phyloP scores from a whole-genome alignment of 768 basidiomycete genomes.

The Leccinum uliginosum region DNA sequence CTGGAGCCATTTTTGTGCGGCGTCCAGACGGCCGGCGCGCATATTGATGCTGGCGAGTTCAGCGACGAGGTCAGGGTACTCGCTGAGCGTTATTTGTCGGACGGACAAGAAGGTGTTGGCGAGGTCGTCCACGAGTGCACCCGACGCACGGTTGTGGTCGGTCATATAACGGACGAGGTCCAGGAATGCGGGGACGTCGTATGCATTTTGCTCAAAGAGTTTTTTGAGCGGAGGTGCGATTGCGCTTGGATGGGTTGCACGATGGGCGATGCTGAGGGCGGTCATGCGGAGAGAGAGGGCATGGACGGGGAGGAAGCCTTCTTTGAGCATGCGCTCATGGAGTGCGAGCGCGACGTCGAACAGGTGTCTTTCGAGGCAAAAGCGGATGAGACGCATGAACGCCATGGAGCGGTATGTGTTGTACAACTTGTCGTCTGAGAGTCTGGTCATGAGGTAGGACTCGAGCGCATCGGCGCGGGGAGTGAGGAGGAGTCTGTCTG shows the following conservation, averaged over 20 bases:
- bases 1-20: slow-evolving; percentile 28
- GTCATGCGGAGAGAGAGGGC: slow-evolving; percentile 40
- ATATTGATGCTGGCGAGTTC: slow-evolving; percentile 36
- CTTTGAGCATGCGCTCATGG: slow-evolving; percentile 39
- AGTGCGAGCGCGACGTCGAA: slow-evolving; percentile 38
- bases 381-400: slow-evolving; percentile 37
- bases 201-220: slow-evolving; percentile 12
- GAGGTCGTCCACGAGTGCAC: slow-evolving; percentile 18
- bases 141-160: slow-evolving; percentile 11
- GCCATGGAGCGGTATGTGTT: slow-evolving; percentile 27
- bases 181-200: slow-evolving; percentile 22
- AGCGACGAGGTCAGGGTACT: slow-evolving; percentile 32
- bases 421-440: slow-evolving; percentile 24
- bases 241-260: background rate
- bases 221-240: slow-evolving; percentile 1
- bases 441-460: slow-evolving; percentile 18
- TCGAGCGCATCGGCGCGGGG: slow-evolving; percentile 17
- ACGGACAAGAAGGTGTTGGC: slow-evolving; percentile 19
- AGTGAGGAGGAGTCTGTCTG: slow-evolving; percentile 26
- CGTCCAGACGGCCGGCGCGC: slow-evolving; percentile 29
- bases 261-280: slow-evolving; percentile 27
- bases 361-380: slow-evolving; percentile 37
- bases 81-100: slow-evolving; percentile 19
- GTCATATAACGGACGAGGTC: slow-evolving; percentile 25
- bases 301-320: slow-evolving; percentile 35